These are phyloP conservation scores for Croton laevigatus DNA, from an alignment of 441 rosid genomes.

Conservation along the genomic window DNA sequence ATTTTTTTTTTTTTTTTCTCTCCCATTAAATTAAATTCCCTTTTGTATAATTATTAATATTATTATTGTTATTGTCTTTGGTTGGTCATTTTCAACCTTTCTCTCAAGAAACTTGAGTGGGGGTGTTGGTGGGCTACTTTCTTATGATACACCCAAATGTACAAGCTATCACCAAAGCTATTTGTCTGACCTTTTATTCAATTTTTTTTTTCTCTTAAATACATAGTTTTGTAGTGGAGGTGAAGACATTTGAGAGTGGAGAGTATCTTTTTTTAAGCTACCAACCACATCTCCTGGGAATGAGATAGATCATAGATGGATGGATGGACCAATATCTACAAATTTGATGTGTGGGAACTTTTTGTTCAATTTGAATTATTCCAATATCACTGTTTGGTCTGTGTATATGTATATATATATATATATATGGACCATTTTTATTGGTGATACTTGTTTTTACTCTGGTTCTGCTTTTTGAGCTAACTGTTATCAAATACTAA, in stretches of 20 bases:
- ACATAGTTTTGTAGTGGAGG: conserved; percentile 14
- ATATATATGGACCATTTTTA: neutral
- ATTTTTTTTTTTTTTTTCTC: neutral
- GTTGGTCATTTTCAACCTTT: conserved; percentile 1
- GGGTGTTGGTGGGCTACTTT: conserved; percentile 10
- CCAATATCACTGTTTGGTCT: conserved; percentile 17
- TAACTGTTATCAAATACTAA: too few species aligned
- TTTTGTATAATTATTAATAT: neutral
- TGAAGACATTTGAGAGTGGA: conserved; percentile 12
- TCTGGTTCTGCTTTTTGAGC: neutral
- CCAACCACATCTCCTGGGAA: conserved; percentile 19
- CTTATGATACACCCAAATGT: conserved; percentile 20
- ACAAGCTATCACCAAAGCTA: conserved; percentile 17
- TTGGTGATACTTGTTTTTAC: neutral
- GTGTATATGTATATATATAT: too few species aligned
- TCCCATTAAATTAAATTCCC: neutral
- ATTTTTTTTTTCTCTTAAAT: neutral
- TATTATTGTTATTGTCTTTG: neutral
- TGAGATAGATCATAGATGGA: neutral
- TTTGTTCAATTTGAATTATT: neutral
- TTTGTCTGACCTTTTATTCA: conserved; percentile 11
- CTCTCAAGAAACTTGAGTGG: conserved; percentile 22
- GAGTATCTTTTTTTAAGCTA: conserved; percentile 8
- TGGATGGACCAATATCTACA: conserved; percentile 12
- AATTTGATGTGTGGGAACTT: neutral